Evolutionary conservation across 2,329 filamentous ascomycete genomes (phyloP), one percentile per base, ranked within the genome.

Genomic region (Aspergillus fumigatiaffinis): DNA sequence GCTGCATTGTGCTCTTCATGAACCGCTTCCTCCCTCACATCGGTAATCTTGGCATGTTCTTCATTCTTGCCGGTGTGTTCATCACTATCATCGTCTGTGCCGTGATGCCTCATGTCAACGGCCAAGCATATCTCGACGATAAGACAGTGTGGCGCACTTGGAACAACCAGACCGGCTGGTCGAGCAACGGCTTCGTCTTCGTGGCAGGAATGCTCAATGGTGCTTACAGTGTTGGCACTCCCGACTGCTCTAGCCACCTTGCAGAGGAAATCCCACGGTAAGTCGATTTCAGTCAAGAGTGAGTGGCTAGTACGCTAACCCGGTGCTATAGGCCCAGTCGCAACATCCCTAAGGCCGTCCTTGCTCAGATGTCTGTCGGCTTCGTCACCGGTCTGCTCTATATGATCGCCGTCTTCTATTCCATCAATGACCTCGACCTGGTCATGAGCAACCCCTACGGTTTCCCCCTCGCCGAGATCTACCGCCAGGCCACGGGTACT

Each of bases 201-300:
- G 73, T 87, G 26, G 75, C 83, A 0, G 86, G 86, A 20, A 86
- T 88, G 69, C 76, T 89, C 25, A 90, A 90, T 64, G 87, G 86
- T 10, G 87, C 87, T 3, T 90, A 84, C 67, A 82, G 84, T 48
- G 83, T 90, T 10, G 88, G 87, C 6, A 83, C 84, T 1, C 83
- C 86, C 0, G 87, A 90, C 66, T 83, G 84, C 50, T 82, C 85
- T 1, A 83, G 83, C 1, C 87, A 89, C 66, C 69, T 88, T 44
- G 82, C 84, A 0, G 86, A 89, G 68, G 86, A 89, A 68, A 86
- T 88, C 44, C 84, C 76, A 10, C 67, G 69, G 70, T 73, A 60
- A 58, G 64, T 51, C 28, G 29, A 25, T 17, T 10, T 50, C 28
- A 2, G 21, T 12, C 21, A 21, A 23, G 20, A 23, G 12, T 26